These are phyloP conservation scores for Ogataea pignaliae DNA, from an alignment of 805 yeast genomes.

Conservation along the genomic window DNA sequence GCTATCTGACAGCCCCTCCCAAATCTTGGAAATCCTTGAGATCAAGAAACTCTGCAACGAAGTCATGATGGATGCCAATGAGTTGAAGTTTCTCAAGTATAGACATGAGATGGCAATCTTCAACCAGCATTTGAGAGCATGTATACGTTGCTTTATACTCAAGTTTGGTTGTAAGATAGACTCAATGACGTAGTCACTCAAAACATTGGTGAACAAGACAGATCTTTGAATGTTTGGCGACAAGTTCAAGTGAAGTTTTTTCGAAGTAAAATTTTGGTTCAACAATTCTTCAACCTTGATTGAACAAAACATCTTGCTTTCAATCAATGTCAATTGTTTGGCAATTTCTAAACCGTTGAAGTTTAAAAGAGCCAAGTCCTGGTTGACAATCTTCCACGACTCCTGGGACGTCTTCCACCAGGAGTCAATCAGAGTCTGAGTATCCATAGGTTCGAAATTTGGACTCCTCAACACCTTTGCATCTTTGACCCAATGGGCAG, in stretches of 20 bases:
- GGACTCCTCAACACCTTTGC: conserved; percentile 8
- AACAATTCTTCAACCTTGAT: conserved; percentile 64
- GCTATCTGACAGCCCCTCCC: conserved; percentile 56
- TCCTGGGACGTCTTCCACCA: conserved; percentile 51
- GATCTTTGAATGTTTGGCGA: conserved; percentile 64
- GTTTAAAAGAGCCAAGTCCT: conserved; percentile 49
- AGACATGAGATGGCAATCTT: conserved; percentile 69
- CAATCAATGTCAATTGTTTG: conserved; percentile 70
- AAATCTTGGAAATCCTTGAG: conserved; percentile 55
- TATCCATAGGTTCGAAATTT: conserved; percentile 25
- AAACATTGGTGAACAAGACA: conserved; percentile 62
- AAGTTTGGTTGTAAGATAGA: conserved; percentile 54
- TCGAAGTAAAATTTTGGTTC: conserved; percentile 58
- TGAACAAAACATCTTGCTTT: conserved; percentile 58
- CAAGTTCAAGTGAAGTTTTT: conserved; percentile 50
- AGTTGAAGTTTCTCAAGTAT: conserved; percentile 70
- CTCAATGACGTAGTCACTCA: conserved; percentile 71
- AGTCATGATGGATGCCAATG: conserved; percentile 75
- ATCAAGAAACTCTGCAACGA: conserved; percentile 69
- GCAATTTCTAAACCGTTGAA: conserved; percentile 72
- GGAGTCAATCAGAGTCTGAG: conserved; percentile 35
- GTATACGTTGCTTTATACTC: conserved; percentile 44
- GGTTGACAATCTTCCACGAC: conserved; percentile 53
- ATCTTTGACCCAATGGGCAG: conserved; percentile 39
- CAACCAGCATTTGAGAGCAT: conserved; percentile 64